Conservation (phyloP, 345 rosid species). For the Anastatica hierochuntica region DNA sequence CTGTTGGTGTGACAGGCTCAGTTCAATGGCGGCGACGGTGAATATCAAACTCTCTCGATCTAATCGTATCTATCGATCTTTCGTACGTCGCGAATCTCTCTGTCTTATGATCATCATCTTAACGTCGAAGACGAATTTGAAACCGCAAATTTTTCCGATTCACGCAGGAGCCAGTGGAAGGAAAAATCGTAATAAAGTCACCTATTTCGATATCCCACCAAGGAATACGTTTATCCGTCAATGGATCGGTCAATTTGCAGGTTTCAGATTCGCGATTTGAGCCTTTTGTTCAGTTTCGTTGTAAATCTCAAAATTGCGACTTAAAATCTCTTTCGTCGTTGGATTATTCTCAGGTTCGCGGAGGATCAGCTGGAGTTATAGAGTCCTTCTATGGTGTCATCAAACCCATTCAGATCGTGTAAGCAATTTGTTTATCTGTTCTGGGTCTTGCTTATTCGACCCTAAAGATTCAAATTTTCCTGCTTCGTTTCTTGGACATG, state of each 20-base stretch:
- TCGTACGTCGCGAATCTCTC: too few relatives aligned
- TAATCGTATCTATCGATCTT: too few relatives aligned
- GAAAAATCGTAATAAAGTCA: conserved; percentile 61
- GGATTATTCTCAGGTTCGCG: conserved; percentile 43
- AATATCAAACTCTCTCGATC: too few relatives aligned
- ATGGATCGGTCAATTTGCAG: conserved; percentile 74
- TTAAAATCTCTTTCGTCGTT: background rate
- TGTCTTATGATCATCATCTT: too few relatives aligned
- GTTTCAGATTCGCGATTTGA: conserved; percentile 18
- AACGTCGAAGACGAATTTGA: too few relatives aligned
- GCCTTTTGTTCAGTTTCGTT: background rate
- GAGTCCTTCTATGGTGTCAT: conserved; percentile 74
- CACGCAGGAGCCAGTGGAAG: conserved; percentile 27
- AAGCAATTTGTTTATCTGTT: conserved; percentile 4
- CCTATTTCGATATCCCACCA: conserved; percentile 63
- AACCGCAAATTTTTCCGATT: too few relatives aligned
- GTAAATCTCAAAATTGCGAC: background rate
- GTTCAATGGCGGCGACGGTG: too few relatives aligned
- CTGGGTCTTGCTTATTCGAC: background rate
- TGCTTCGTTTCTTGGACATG: background rate
- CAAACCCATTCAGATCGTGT: conserved; percentile 41
- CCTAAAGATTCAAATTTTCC: too few relatives aligned
- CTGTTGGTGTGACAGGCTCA: too few relatives aligned
- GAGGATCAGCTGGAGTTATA: conserved; percentile 85
- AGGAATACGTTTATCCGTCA: conserved; percentile 53